Evolutionary conservation across 495 filamentous ascomycete species (phyloP), one percentile per base, ranked within the genome.

Genomic region (Sporormia fimetaria): DNA sequence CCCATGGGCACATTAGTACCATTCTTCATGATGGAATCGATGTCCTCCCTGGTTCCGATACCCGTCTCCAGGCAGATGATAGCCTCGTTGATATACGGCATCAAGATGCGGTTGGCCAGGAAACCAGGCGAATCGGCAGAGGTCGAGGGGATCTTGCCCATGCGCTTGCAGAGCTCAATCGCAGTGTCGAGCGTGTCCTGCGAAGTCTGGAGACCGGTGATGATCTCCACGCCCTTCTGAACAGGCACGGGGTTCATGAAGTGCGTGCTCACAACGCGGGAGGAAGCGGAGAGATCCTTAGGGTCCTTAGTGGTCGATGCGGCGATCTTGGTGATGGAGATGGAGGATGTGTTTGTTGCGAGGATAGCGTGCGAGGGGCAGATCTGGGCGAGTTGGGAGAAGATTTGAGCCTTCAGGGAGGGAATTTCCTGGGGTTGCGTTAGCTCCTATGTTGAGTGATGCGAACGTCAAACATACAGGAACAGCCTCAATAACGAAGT

Each of bases 221-320:
- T 96, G 42, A 99, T 93, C 66, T 99, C 90, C 4, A 99, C 90
- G 32, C 90, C 90, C 63, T 94, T 94, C 57, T 95, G 92, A 3
- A 99, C 64, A 1, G 90, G 92, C 0, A 99, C 90, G 0, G 90
- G 90, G 68, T 99, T 99, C 90, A 99, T 99, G 65, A 99, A 99
- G 62, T 99, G 90, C 33, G 92, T 96, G 36, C 83, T 82, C 33
- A 99, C 75, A 1, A 99, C 90, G 27, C 92, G 78, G 20, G 85
- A 86, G 32, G 85, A 76, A 21, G 81, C 81, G 37, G 81, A 78
- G 21, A 81, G 76, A 59, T 93, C 81, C 6, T 61, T 87, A 0
- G 85, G 79, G 55, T 87, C 73, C 35, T 63, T 61, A 0, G 69
- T 62, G 3, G 78, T 81, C 1, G 87, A 83, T 10, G 90, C 74